Evolutionary conservation across 1,284 basidiomycete species (phyloP).

Genomic region (Anthracocystis setariae): DNA sequence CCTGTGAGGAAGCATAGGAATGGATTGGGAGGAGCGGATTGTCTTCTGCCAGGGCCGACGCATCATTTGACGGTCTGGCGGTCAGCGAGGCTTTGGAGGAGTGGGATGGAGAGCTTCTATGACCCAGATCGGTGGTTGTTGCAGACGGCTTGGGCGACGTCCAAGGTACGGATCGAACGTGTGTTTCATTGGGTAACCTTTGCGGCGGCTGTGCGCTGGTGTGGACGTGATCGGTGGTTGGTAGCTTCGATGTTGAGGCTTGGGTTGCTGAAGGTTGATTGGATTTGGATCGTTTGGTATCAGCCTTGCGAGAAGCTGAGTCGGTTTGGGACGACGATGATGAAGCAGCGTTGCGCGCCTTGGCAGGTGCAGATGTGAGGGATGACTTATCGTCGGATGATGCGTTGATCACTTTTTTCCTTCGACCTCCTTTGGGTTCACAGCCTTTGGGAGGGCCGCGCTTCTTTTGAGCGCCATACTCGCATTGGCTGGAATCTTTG

Average conservation of each 20-base stretch:
- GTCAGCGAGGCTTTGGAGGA: constrained; percentile 8
- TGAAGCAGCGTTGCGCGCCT: neutral
- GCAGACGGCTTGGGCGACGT: neutral
- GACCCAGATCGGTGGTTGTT: neutral
- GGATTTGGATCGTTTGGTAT: constrained; percentile 1
- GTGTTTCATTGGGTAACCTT: neutral
- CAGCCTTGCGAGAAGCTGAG: no score
- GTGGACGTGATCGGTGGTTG: neutral
- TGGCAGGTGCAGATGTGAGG: neutral
- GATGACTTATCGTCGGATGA: constrained; percentile 1
- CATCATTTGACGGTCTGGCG: constrained; percentile 10
- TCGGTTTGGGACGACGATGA: no score
- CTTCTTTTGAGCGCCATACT: constrained; percentile 44
- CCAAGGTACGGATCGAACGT: neutral
- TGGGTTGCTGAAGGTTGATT: neutral
- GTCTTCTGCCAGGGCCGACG: constrained; percentile 8
- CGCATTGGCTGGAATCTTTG: constrained; percentile 26
- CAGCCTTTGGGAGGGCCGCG: constrained; percentile 49
- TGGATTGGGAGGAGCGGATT: neutral
- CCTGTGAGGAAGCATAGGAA: neutral
- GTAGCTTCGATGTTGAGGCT: neutral
- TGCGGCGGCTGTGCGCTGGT: no score
- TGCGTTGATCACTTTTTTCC: constrained; percentile 19
- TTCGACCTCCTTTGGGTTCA: constrained; percentile 40
- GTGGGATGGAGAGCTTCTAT: constrained; percentile 6